Percentiles rank a stretch among this genome's conserved stretches.
phyloP scores from a whole-genome alignment of 2,329 filamentous ascomycete genomes.

The Diaporthe aspalathi region DNA sequence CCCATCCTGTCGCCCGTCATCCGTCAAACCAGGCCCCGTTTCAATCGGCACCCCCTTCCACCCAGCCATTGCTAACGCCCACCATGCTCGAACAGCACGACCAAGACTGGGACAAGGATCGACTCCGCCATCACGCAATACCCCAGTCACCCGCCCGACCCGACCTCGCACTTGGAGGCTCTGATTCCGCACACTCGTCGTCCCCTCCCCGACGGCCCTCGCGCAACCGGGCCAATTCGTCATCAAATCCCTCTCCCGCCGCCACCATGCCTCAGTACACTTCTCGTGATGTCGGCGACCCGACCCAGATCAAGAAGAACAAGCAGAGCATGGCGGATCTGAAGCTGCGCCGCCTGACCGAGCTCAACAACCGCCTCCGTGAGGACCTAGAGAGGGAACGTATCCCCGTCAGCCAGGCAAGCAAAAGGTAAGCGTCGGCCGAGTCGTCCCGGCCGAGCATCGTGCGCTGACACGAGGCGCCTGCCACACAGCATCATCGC shows the following conservation, averaged over 20 bases:
- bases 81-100: conserved; percentile 37
- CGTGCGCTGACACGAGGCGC: conserved; percentile 22
- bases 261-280: conserved; percentile 73
- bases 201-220: conserved; percentile 41
- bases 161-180: conserved; percentile 28
- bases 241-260: conserved; percentile 42
- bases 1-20: background rate
- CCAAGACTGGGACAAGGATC: conserved; percentile 29
- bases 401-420: conserved; percentile 94
- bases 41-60: background rate
- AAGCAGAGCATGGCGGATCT: conserved; percentile 99
- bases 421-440: conserved; percentile 75
- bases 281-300: conserved; percentile 74
- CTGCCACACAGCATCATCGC: conserved; percentile 85
- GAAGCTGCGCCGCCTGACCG: conserved; percentile 94
- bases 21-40: conserved; percentile 4
- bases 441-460: conserved; percentile 12
- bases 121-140: conserved; percentile 24
- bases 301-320: conserved; percentile 83
- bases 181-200: conserved; percentile 32
- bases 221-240: conserved; percentile 37
- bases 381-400: conserved; percentile 96
- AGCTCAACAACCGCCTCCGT: conserved; percentile 94
- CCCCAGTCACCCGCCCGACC: conserved; percentile 33
- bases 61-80: conserved; percentile 31